A percentile compares a stretch with the other conserved stretches of the same genome.
phyloP scores from a whole-genome alignment of 2,329 filamentous ascomycete species.

The Colletotrichum tabaci region DNA sequence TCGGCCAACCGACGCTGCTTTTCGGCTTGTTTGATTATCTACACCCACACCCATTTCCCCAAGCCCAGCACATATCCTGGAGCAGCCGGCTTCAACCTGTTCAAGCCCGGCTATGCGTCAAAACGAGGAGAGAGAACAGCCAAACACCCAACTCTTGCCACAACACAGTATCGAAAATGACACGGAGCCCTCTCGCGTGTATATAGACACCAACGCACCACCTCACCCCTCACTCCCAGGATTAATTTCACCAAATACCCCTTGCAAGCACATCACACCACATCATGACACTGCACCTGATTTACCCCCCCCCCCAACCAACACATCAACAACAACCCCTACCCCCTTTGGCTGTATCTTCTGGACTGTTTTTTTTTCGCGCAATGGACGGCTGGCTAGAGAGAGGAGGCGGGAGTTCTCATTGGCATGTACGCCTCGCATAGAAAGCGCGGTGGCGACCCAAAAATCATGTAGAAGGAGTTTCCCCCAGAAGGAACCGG shows the following conservation, averaged over 20 bases:
- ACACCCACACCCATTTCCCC: constrained; percentile 24
- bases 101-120: constrained; percentile 40
- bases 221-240: constrained; percentile 17
- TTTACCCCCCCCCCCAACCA: background rate
- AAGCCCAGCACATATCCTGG: constrained; percentile 35
- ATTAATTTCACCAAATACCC: constrained; percentile 43
- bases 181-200: constrained; percentile 41
- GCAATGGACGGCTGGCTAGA: constrained; percentile 42
- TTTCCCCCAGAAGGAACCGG: constrained; percentile 42
- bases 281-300: constrained; percentile 37
- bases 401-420: constrained; percentile 39
- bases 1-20: constrained; percentile 5
- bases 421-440: constrained; percentile 45
- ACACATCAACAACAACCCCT: background rate
- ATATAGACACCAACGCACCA: constrained; percentile 43
- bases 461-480: constrained; percentile 45
- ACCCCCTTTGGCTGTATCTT: constrained; percentile 43
- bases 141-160: constrained; percentile 37
- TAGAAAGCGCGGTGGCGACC: constrained; percentile 41
- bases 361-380: constrained; percentile 41
- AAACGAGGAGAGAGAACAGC: constrained; percentile 40
- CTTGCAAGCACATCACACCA: constrained; percentile 35
- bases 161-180: constrained; percentile 41
- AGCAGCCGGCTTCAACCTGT: constrained; percentile 39
- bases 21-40: constrained; percentile 41